Evolutionary conservation across 352 stramenopile species (phyloP).

Genomic region (Phytopythium litorale): DNA sequence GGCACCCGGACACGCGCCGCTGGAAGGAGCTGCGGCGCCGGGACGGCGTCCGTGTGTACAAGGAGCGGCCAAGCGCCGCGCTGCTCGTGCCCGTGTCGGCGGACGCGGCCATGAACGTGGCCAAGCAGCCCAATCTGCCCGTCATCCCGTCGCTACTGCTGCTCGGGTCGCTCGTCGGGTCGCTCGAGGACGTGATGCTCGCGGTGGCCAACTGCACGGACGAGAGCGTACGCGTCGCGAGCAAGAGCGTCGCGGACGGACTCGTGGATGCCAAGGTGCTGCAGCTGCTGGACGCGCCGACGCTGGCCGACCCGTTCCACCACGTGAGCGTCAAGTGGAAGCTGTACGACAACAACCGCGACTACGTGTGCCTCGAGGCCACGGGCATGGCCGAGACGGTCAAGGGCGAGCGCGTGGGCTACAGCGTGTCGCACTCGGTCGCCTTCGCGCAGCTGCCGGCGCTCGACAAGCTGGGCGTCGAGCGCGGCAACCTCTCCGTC

Average conservation of each 20-base stretch:
- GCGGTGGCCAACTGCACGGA: slow-evolving; percentile 14
- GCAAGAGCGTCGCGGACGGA: slow-evolving; percentile 12
- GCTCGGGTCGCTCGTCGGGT: slow-evolving; percentile 17
- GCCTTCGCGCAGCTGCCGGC: slow-evolving; percentile 26
- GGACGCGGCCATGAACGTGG: slow-evolving; percentile 4
- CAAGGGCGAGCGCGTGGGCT: slow-evolving; percentile 30
- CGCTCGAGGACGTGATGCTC: slow-evolving; percentile 25
- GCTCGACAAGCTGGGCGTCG: slow-evolving; percentile 26
- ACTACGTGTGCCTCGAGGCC: slow-evolving; percentile 33
- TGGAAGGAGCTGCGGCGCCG: slow-evolving; percentile 23
- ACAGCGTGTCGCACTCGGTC: slow-evolving; percentile 39
- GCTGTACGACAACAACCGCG: slow-evolving; percentile 19
- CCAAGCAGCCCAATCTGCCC: slow-evolving; percentile 8
- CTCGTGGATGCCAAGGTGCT: slow-evolving; percentile 20
- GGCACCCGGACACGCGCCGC: slow-evolving; percentile 10
- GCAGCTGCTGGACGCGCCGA: slow-evolving; percentile 15
- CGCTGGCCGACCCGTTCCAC: slow-evolving; percentile 18
- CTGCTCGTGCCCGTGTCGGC: slow-evolving; percentile 5
- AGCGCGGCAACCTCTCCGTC: slow-evolving; percentile 39
- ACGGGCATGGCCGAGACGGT: slow-evolving; percentile 23
- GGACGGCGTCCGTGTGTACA: slow-evolving; percentile 17
- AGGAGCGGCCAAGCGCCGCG: slow-evolving; percentile 10
- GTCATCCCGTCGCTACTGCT: slow-evolving; percentile 15
- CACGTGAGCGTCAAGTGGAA: slow-evolving; percentile 22
- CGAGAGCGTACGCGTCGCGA: slow-evolving; percentile 19